These are phyloP conservation scores for Malus domestica DNA, from an alignment of 306 rosid genomes.

Conservation along the genomic window ASM211411v1 NC_041792.1:28451407-28451906, in stretches of 20 bases:
- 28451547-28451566: background rate
- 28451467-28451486: conserved; percentile 60
- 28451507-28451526: background rate
- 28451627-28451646: background rate
- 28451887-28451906: conserved; percentile 3
- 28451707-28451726: conserved; percentile 71
- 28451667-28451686: conserved; percentile 43
- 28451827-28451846: conserved; percentile 57
- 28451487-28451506: conserved; percentile 48
- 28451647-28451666: conserved; percentile 8
- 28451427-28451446: conserved; percentile 57
- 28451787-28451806: conserved; percentile 71
- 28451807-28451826: conserved; percentile 73
- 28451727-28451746: conserved; percentile 78
- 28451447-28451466: conserved; percentile 77
- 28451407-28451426: conserved; percentile 78
- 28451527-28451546: background rate
- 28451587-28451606: background rate
- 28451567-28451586: conserved; percentile 3
- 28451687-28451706: conserved; percentile 75
- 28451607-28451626: background rate
- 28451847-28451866: background rate
- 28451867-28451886: background rate
- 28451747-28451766: conserved; percentile 66
- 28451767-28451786: conserved; percentile 65